Evolutionary conservation across 2,329 filamentous ascomycete species (phyloP), one percentile per base, ranked within the genome.

Genomic region (Didymella pomorum): DNA sequence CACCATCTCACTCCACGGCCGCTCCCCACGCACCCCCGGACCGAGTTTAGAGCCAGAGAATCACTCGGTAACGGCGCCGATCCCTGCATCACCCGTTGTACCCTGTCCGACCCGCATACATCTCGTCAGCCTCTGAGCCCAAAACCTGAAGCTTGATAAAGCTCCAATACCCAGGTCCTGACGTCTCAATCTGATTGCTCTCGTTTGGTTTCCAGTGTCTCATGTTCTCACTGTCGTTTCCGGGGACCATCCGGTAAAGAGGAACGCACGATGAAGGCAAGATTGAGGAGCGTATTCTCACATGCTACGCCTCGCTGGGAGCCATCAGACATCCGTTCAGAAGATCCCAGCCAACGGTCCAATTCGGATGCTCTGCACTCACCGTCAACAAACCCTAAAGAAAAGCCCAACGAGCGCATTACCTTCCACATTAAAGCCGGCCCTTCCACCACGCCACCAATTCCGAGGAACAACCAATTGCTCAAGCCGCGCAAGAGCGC

Each of bases 401-500:
- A 42, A 21, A 51, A 47, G 20, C 41, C 51, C 8, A 54, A 51
- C 21, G 50, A 58, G 20, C 50, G 51, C 26, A 46, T 43, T 3
- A 58, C 46, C 9, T 58, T 54, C 18, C 46, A 58, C 12, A 58
- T 58, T n/a, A 46, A 54, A n/a, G 45, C 50, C 3, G 33, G 39
- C 3, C 49, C 56, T 6, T 58, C 50, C 1, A 42, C 16, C 3
- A 25, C 41, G 6, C 12, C 50, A 3, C 45, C 41, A 18, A 42
- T 28, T 3, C 8, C 16, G 4, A 51, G 10, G 4, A 41, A 56
- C 6, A 67, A 65, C 9, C 66, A 67, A 54, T 52, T 60, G 23
- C 64, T 63, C 12, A 64, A 58, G 16, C 65, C 61, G 2, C 53
- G 70, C 52, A 73, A 71, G 47, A 65, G 61, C 16, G 67, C 64